Evolutionary conservation across 1,284 basidiomycete species (phyloP), one percentile per base, ranked within the genome.

Genomic region (Trichosporon coremiiforme): DNA sequence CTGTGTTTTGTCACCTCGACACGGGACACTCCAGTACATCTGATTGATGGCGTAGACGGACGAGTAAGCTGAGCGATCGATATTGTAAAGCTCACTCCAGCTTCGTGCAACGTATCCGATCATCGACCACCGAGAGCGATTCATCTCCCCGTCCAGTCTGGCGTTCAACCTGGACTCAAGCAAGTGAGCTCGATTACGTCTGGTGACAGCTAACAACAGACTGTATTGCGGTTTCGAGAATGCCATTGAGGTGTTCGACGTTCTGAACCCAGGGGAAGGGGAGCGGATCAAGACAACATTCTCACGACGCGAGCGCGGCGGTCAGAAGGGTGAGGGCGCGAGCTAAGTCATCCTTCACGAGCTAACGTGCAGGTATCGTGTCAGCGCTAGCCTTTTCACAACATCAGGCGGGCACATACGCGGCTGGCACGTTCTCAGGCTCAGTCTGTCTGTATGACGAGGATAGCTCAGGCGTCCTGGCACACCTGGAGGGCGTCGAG

Each of bases 181-280:
- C 57, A 90, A 87, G 94, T 94, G 71, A 71, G 86, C n/a, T 25
- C 22, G 6, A 1, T 3, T 6, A 2, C 17, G 31, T 20, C 10
- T 60, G 31, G 15, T 12, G 15, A 10, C 15, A 31, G 64, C 55
- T 75, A 31, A 29, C 63, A 33, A 1, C 71, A 95, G 93, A 73
- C 82, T 96, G 4, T 96, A 95, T 79, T 95, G 94, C 78, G 94
- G 94, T 0, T 93, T 91, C 70, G 91, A 95, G 81, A 89, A 91
- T 72, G 91, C 93, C 0, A 91, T 97, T 68, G 94, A 97, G 81
- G 87, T 95, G 6, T 93, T 96, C 76, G 91, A 95, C 76, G 82
- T 96, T 10, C 69, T 79, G 15, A 70, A 36, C 6, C 81, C 81
- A 2, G 81, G 81, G 1, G 73, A 78, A 53, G 75, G 75, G 33